Base-by-base conservation (phyloP, 495 filamentous ascomycete genomes). In the Podospora tetraspora region DNA sequence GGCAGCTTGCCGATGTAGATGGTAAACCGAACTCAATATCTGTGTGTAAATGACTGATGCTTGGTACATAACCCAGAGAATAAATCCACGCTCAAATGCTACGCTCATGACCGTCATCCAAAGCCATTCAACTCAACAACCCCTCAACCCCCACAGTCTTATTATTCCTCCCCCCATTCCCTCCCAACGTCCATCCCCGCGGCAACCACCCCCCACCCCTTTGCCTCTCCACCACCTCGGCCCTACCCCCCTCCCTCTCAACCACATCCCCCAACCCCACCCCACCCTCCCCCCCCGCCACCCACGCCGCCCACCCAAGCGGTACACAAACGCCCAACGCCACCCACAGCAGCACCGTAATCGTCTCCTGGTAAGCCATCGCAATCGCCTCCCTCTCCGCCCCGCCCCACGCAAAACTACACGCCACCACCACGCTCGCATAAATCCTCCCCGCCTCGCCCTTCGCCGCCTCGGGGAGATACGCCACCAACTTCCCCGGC, bases 391-490 rank as follows among this genome's bases (percentile, higher is more conserved):
- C 64, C 52, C 87, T 67, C 21, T 79, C 81, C 0, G 77, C 73
- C 4, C 79, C 80, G 23, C 84, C 84, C 58, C 82, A 72, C 0
- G 78, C 70, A 63, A 87, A 89, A 22, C 76, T 79, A 57, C 85
- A 68, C 68, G 88, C 86, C 10, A 79, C 78, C 9, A 74, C 74
- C 3, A 90, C 73, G 61, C 79, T 81, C 5, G 78, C 79, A 66
- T 88, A 90, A 32, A 90, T 90, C 22, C 61, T 71, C 2, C 71
- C 37, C 0, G 78, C 73, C 22, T 85, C 71, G 0, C 71, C 74
- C 1, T 68, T 81, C 13, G 76, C 78, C 34, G 80, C 82, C 3
- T 84, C 81, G 0, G 90, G 90, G 0, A 93, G 81, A 63, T 85
- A 82, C 3, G 72, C 58, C 10, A 67, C 37, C 5, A 93, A 79